A percentile compares a stretch with the other conserved stretches of the same genome.
Evolutionary conservation across 2,329 filamentous ascomycete species (phyloP).

Genomic region (Hypoxylon sp.): DNA sequence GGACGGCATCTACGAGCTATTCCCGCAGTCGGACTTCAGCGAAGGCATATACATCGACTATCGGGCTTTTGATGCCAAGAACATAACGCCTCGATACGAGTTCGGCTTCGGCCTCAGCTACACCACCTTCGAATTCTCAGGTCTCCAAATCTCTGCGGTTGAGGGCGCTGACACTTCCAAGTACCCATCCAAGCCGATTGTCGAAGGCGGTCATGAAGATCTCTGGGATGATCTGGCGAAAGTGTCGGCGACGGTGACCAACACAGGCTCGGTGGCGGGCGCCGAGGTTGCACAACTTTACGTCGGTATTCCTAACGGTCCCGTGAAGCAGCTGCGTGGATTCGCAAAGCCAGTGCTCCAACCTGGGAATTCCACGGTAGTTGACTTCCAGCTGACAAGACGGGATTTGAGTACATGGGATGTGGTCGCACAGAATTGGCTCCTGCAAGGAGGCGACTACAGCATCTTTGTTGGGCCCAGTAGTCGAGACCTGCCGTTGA

Average conservation of each 20-base stretch:
- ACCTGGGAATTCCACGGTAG: constrained; percentile 60
- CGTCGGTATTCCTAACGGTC: constrained; percentile 59
- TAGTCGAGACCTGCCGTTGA: constrained; percentile 59
- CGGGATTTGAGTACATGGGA: constrained; percentile 77
- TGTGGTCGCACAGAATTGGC: constrained; percentile 70
- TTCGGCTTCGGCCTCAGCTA: constrained; percentile 77
- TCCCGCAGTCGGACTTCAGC: constrained; percentile 58
- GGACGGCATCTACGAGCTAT: constrained; percentile 58
- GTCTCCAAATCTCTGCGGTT: constrained; percentile 49
- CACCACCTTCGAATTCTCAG: constrained; percentile 73
- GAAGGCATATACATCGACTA: constrained; percentile 76
- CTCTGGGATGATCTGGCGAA: constrained; percentile 61
- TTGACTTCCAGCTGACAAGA: constrained; percentile 67
- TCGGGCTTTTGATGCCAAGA: constrained; percentile 69
- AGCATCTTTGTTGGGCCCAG: constrained; percentile 60
- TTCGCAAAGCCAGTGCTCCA: constrained; percentile 70
- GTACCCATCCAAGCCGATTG: constrained; percentile 55
- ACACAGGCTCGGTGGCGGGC: constrained; percentile 71
- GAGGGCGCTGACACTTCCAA: constrained; percentile 48
- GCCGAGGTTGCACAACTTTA: constrained; percentile 76
- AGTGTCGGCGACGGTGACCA: constrained; percentile 72
- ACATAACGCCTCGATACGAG: constrained; percentile 70
- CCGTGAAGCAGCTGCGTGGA: constrained; percentile 67
- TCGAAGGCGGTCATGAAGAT: constrained; percentile 60
- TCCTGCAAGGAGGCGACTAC: constrained; percentile 61